A percentile compares a stretch with the other conserved stretches of the same genome.
Evolutionary conservation across 768 basidiomycete species (phyloP).

Genomic region (Clathrus columnatus): DNA sequence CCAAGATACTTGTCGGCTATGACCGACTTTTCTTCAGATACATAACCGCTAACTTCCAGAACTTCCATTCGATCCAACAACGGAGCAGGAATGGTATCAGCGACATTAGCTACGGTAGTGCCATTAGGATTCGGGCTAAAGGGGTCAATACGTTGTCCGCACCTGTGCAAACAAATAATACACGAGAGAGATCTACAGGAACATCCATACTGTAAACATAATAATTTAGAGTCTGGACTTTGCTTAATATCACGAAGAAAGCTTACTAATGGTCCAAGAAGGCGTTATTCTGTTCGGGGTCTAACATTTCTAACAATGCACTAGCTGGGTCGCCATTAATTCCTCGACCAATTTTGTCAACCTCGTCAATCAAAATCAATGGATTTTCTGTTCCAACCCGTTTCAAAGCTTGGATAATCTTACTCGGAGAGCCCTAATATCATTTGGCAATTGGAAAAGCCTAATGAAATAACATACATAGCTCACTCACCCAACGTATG

Average conservation of each 20-base stretch:
- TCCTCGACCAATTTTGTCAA: conserved; percentile 90
- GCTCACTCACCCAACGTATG: conserved; percentile 76
- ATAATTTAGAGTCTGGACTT: conserved; percentile 11
- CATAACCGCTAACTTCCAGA: conserved; percentile 89
- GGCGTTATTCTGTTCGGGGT: conserved; percentile 89
- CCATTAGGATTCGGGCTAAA: background rate
- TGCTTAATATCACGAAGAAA: background rate
- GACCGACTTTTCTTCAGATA: conserved; percentile 83
- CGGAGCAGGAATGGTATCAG: conserved; percentile 90
- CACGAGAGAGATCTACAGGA: conserved; percentile 90
- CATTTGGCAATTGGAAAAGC: conserved; percentile 1
- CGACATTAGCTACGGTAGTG: conserved; percentile 56
- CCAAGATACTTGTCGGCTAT: conserved; percentile 85
- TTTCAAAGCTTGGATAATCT: conserved; percentile 91
- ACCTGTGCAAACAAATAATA: conserved; percentile 94
- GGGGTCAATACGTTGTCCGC: conserved; percentile 15
- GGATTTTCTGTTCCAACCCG: conserved; percentile 92
- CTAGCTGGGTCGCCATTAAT: conserved; percentile 90
- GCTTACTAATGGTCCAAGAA: conserved; percentile 94
- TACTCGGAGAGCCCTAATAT: conserved; percentile 77
- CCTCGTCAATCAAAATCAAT: conserved; percentile 88
- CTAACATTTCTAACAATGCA: conserved; percentile 86
- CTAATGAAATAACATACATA: background rate
- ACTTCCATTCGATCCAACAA: conserved; percentile 96
- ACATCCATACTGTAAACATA: conserved; percentile 71